Evolutionary conservation across 1,284 basidiomycete genomes (phyloP), one percentile per base, ranked within the genome.

Genomic region (Ustilago tritici): DNA sequence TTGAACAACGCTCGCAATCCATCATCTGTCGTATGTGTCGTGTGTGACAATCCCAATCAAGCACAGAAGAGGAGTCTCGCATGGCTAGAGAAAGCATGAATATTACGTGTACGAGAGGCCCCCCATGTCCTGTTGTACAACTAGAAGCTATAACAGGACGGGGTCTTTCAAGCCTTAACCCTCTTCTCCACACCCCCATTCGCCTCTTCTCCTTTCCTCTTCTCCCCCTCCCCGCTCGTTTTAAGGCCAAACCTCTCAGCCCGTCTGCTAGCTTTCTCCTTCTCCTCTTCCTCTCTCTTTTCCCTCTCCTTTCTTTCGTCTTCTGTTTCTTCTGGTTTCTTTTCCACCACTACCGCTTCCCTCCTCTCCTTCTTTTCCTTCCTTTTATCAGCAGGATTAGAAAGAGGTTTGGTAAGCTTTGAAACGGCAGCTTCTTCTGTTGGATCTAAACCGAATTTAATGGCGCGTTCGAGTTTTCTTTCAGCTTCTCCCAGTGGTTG

Each of bases 371-470:
- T 23, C 19, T 28, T 43, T 17, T 32, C 23, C 41, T 57, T 57
- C 32, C 15, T 57, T 19, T 14, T 46, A 9, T 47, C 31, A 23
- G 4, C 19, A 23, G n/a, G 40, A 40, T 43, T 69, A 64, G 8
- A 32, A 32, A 80, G 63, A 5, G 71, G 54, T 35, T 73, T 50
- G 2, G 31, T 23, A 19, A 72, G 68, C 55, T 71, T 73, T 28
- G 70, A 65, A 31, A 76, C 66, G 31, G 54, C 65, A 9, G 61
- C 70, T 41, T 56, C 69, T 3, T 77, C 76, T 7, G 46, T 34
- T 2, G 63, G 40, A 23, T 80, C 76, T n/a, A 85, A 43, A 3
- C 84, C 84, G 58, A 84, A 85, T 70, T 84, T 83, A 58, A 65
- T 70, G 3, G 79, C 72, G 12, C 84, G 69, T 61, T 81, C 73